These are phyloP conservation scores for Phialemoniopsis sp. DNA, from an alignment of 2,329 filamentous ascomycete species.

Conservation along the genomic window DNA sequence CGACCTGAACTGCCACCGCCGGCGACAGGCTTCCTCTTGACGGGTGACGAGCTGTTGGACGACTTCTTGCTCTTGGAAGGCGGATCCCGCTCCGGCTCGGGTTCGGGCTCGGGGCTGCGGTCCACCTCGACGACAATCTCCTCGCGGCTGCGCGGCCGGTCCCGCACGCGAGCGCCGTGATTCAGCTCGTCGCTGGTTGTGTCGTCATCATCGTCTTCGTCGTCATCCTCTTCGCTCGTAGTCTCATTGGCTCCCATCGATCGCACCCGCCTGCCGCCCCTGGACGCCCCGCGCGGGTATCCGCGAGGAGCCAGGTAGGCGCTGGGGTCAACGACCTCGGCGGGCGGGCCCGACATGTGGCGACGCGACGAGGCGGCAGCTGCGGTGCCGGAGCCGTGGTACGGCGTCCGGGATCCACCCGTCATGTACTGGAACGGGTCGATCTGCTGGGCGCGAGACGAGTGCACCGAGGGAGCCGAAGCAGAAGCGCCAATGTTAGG, in stretches of 20 bases:
- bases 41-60: slow-evolving; percentile 24
- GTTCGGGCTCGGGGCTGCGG: slow-evolving; percentile 10
- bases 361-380: slow-evolving; percentile 26
- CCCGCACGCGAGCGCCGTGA: slow-evolving; percentile 25
- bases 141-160: slow-evolving; percentile 22
- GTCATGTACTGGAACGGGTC: slow-evolving; percentile 54
- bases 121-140: slow-evolving; percentile 34
- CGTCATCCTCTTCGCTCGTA: slow-evolving; percentile 25
- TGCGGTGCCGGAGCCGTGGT: slow-evolving; percentile 23
- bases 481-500: slow-evolving; percentile 15
- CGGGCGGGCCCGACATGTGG: slow-evolving; percentile 28
- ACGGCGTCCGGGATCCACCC: slow-evolving; percentile 32
- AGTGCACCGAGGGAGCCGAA: slow-evolving; percentile 18
- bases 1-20: slow-evolving; percentile 9
- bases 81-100: slow-evolving; percentile 10
- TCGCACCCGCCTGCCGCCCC: slow-evolving; percentile 23
- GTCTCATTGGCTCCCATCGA: slow-evolving; percentile 23
- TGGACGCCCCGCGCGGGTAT: slow-evolving; percentile 22
- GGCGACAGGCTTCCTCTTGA: slow-evolving; percentile 32
- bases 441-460: slow-evolving; percentile 19
- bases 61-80: slow-evolving; percentile 27
- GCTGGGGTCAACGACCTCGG: slow-evolving; percentile 7
- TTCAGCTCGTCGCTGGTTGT: slow-evolving; percentile 30
- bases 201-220: slow-evolving; percentile 18
- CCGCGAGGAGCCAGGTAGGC: slow-evolving; percentile 7